Conservation (phyloP, 2,329 filamentous ascomycete species). For the Verruconis gallopava region DNA sequence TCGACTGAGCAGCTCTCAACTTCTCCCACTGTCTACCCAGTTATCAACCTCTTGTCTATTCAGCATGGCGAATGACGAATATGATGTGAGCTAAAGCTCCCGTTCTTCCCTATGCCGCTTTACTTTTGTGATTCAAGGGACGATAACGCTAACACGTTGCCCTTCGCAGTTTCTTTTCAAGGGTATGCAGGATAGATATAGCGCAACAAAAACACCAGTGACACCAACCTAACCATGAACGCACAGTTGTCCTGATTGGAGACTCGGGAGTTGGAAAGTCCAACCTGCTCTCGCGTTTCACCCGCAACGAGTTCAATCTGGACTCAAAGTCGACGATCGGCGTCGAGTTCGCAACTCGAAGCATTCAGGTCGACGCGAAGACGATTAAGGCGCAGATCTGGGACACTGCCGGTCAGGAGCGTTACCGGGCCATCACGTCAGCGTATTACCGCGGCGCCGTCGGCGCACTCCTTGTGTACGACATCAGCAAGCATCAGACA, state of each 20-base stretch:
- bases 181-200: conserved; percentile 42
- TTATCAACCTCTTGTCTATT: too few species aligned
- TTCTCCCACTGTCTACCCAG: too few species aligned
- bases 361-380: conserved; percentile 97
- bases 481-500: conserved; percentile 99
- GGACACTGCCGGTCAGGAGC: conserved; percentile 98
- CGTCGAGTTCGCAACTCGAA: conserved; percentile 96
- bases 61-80: conserved; percentile 99
- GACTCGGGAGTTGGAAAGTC: conserved; percentile 99
- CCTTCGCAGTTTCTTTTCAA: conserved; percentile 87
- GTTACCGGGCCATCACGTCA: conserved; percentile 97
- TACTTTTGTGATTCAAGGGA: conserved; percentile 16
- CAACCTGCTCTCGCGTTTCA: conserved; percentile 98
- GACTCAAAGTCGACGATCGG: conserved; percentile 99
- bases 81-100: too few species aligned
- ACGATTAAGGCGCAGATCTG: conserved; percentile 99
- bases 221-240: neutral
- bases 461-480: conserved; percentile 93
- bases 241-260: conserved; percentile 87
- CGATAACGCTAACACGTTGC: conserved; percentile 16
- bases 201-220: neutral
- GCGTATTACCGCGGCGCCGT: conserved; percentile 98
- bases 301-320: conserved; percentile 98
- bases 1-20: too few species aligned
- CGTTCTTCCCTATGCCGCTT: conserved; percentile 12